Conservation (phyloP, 257 asterid genomes). For the Nicotiana tabacum region DNA sequence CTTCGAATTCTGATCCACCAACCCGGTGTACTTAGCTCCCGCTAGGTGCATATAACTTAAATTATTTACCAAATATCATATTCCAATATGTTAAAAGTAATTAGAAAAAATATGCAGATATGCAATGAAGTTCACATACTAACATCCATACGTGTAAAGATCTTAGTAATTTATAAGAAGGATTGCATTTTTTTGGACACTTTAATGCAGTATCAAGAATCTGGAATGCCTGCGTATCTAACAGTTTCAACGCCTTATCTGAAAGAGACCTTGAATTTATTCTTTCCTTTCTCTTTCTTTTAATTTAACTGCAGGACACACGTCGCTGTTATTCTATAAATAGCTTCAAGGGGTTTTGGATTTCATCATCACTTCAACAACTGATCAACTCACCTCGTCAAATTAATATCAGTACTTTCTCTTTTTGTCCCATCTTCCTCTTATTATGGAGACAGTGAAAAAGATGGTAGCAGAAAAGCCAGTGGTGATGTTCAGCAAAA, state of each 20-base stretch:
- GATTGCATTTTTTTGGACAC: too few relatives aligned
- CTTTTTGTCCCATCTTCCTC: neutral
- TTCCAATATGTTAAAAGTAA: neutral
- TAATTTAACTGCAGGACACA: neutral
- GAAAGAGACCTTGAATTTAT: neutral
- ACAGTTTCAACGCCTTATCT: conserved; percentile 2
- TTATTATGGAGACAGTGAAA: conserved; percentile 39
- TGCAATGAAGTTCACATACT: neutral
- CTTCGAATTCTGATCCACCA: too few relatives aligned
- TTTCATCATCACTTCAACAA: conserved; percentile 1
- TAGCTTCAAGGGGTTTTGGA: neutral
- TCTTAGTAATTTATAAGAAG: too few relatives aligned
- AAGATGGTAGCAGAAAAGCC: conserved; percentile 53
- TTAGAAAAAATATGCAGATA: neutral
- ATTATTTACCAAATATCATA: neutral
- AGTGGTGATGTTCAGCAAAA: conserved; percentile 73
- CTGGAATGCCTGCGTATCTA: neutral
- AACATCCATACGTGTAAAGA: neutral
- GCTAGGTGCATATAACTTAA: neutral
- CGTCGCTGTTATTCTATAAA: neutral
- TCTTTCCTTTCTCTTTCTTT: neutral
- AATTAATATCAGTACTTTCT: neutral
- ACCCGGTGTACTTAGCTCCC: neutral
- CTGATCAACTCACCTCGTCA: neutral
- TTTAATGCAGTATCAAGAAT: neutral